Evolutionary conservation across 768 basidiomycete genomes (phyloP), one percentile per base, ranked within the genome.

Genomic region (Kwoniella botswanensis): DNA sequence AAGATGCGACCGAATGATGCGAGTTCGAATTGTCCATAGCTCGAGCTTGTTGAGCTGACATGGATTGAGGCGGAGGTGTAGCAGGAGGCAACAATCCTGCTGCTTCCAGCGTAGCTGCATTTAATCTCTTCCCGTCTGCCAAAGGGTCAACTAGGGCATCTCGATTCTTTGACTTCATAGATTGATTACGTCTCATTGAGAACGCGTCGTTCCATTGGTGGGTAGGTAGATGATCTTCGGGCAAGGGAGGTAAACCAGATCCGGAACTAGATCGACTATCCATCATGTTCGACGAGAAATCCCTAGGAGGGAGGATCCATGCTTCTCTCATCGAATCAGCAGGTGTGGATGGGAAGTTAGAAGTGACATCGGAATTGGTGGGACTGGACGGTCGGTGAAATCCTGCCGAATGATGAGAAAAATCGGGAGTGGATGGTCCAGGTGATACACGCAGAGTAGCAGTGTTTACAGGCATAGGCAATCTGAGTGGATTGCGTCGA

Each of bases 281-380:
- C 44, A 67, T 67, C 60, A 53, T 24, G 10, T 15, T n/a, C 1
- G 59, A 54, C 7, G 59, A 46, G 44, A 64, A 59, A 44, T 70
- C 56, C 46, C 56, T 18, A 11, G 42, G 24, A 17, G 68, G 68
- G 41, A 70, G n/a, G 26, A 65, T 63, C 68, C 68, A 67, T 29
- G 62, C 68, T 13, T 72, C 71, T n/a, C 71, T 52, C 15, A 61
- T n/a, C 7, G 74, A 72, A 3, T 71, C 74, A 13, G 70, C 59
- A 21, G 75, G 75, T 10, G 75, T 76, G 11, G 70, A 44, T 9
- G 72, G 75, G 63, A 66, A 70, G 54, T 70, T 53, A 1, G 75
- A 71, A 4, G 75, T 71, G 7, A 59, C 56, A 21, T 76, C 75
- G n/a, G 75, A 76, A 50, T 64, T 68, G 59, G 62, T 72, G 10